A percentile compares a stretch with the other conserved stretches of the same genome.
Conservation (phyloP, 177 flowering plant species). For the Vitis hybrid region DNA sequence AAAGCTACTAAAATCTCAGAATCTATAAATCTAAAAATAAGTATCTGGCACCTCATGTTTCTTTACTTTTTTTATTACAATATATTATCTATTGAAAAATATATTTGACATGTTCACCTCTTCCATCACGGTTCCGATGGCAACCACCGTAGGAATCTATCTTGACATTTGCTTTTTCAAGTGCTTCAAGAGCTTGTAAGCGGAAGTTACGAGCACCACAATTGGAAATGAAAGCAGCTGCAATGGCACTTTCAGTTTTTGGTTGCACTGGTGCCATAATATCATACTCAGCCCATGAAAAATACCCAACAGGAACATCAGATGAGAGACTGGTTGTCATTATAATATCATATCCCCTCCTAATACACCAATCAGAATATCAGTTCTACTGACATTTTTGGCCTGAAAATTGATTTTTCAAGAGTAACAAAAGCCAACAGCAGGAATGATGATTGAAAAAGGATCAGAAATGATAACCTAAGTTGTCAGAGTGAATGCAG, state of each 20-base stretch:
- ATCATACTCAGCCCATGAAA: constrained; percentile 98
- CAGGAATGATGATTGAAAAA: background rate
- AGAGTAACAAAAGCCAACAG: background rate
- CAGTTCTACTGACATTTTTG: background rate
- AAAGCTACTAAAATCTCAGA: no score
- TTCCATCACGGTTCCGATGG: constrained; percentile 85
- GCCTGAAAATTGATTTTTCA: background rate
- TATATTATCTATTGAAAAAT: background rate
- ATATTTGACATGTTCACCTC: constrained; percentile 39
- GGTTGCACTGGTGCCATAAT: constrained; percentile 93
- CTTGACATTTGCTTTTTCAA: constrained; percentile 56
- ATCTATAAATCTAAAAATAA: no score
- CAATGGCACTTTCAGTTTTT: constrained; percentile 83
- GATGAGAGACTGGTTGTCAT: constrained; percentile 99
- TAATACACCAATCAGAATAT: constrained; percentile 26
- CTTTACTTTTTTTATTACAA: no score
- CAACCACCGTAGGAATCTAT: constrained; percentile 97
- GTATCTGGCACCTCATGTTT: no score
- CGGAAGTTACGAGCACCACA: constrained; percentile 93
- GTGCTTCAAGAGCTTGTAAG: constrained; percentile 78
- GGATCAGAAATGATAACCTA: background rate
- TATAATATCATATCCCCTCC: constrained; percentile 72
- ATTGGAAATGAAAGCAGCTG: constrained; percentile 97
- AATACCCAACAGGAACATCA: constrained; percentile 99
- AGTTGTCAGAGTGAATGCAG: background rate